A percentile compares a stretch with the other conserved stretches of the same genome.
These are phyloP conservation scores for Tetrahymena malaccensis DNA, from an alignment of 73 alveolate species.

Conservation along the genomic window DNA sequence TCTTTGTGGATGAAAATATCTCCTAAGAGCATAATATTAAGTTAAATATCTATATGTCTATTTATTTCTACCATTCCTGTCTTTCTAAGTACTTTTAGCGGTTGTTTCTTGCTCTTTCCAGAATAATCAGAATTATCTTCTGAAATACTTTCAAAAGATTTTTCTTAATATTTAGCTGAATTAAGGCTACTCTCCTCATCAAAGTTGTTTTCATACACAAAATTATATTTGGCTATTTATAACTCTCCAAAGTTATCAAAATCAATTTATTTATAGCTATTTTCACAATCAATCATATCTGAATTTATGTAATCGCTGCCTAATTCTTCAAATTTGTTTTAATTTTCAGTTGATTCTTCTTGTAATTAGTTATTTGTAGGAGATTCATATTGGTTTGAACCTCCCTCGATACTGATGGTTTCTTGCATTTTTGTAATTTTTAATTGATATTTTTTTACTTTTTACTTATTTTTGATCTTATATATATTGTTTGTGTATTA, in stretches of 20 bases:
- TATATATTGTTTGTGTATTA: too few species aligned
- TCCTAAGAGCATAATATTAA: not conserved
- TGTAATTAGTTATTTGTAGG: not conserved
- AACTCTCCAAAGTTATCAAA: not conserved
- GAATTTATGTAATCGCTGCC: not conserved
- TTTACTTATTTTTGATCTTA: not conserved
- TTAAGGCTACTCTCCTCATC: not conserved
- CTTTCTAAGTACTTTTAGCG: not conserved
- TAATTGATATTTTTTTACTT: not conserved
- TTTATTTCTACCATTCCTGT: not conserved
- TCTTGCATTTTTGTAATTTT: not conserved
- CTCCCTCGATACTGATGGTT: not conserved
- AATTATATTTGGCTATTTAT: too few species aligned
- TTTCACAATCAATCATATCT: not conserved
- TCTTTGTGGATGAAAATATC: not conserved
- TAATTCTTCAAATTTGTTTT: not conserved
- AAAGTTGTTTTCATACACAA: not conserved
- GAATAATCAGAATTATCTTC: not conserved
- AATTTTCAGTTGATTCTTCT: not conserved
- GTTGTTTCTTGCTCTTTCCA: not conserved
- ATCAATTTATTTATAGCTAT: not conserved
- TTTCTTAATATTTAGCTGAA: not conserved
- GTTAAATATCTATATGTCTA: not conserved
- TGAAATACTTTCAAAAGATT: not conserved
- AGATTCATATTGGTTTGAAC: not conserved